A percentile compares a stretch with the other conserved stretches of the same genome.
These are phyloP conservation scores for Priceomyces castillae DNA, from an alignment of 805 yeast species.

Conservation along the genomic window DNA sequence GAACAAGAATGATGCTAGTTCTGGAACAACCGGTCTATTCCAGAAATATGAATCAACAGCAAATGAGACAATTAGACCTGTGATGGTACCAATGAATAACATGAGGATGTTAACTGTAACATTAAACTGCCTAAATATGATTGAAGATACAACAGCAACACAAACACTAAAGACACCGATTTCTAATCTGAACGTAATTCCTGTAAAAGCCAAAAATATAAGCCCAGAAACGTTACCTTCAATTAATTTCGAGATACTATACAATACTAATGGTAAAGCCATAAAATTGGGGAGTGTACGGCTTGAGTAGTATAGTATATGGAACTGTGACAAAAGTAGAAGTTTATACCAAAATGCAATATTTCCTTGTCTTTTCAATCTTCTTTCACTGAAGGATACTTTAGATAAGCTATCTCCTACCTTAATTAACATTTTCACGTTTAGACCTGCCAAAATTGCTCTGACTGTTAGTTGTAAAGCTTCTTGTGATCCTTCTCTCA, in stretches of 20 bases:
- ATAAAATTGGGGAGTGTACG: conserved; percentile 87
- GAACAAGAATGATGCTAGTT: conserved; percentile 65
- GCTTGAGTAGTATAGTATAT: conserved; percentile 73
- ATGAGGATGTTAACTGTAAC: conserved; percentile 34
- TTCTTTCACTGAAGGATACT: conserved; percentile 19
- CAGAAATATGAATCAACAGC: conserved; percentile 76
- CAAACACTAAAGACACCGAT: conserved; percentile 52
- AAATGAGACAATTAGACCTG: conserved; percentile 50
- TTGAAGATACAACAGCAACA: conserved; percentile 45
- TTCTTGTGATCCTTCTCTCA: conserved; percentile 29
- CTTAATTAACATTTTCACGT: conserved; percentile 50
- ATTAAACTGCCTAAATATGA: conserved; percentile 46
- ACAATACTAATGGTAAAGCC: conserved; percentile 69
- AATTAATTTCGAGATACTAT: conserved; percentile 51
- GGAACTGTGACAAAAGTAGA: conserved; percentile 70
- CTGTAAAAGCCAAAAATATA: conserved; percentile 55
- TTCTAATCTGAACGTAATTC: conserved; percentile 73
- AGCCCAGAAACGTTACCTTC: conserved; percentile 49
- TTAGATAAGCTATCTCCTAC: conserved; percentile 41
- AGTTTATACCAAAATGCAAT: conserved; percentile 58
- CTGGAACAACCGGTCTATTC: conserved; percentile 64
- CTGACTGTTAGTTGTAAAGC: conserved; percentile 57
- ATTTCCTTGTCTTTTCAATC: conserved; percentile 13
- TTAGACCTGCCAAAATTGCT: conserved; percentile 58
- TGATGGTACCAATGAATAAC: conserved; percentile 47